Conservation (phyloP, 2,329 filamentous ascomycete genomes). For the Bipolaris victoriae region DNA sequence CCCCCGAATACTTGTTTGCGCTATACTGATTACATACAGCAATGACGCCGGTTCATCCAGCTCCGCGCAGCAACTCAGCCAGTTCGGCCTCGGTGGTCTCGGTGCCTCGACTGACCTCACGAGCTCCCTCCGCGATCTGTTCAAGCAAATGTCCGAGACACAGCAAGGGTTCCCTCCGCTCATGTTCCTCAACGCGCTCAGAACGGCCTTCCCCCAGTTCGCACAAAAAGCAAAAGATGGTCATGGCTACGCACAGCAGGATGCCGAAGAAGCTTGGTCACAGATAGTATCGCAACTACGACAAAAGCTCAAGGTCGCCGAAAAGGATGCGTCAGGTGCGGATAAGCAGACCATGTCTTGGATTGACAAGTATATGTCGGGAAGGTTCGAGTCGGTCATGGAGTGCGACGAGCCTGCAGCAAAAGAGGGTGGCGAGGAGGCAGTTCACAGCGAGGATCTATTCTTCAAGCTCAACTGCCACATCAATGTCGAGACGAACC, state of each 20-base stretch:
- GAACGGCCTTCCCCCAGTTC: slow-evolving; percentile 86
- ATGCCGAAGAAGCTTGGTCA: slow-evolving; percentile 98
- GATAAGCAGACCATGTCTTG: slow-evolving; percentile 66
- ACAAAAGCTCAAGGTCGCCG: slow-evolving; percentile 74
- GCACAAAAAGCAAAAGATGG: slow-evolving; percentile 84
- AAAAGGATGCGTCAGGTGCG: slow-evolving; percentile 49
- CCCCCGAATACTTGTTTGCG: neutral
- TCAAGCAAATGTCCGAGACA: slow-evolving; percentile 87
- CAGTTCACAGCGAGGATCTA: slow-evolving; percentile 69
- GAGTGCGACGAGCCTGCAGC: slow-evolving; percentile 84
- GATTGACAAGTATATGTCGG: slow-evolving; percentile 88
- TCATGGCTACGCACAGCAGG: slow-evolving; percentile 91
- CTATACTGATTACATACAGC: slow-evolving; percentile 29
- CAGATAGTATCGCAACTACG: slow-evolving; percentile 87
- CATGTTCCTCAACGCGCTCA: slow-evolving; percentile 80
- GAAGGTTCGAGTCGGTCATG: slow-evolving; percentile 77
- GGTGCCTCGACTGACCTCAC: slow-evolving; percentile 73
- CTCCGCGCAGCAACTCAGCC: slow-evolving; percentile 47
- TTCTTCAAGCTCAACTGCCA: slow-evolving; percentile 97
- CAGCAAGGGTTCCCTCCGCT: slow-evolving; percentile 85
- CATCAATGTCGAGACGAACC: slow-evolving; percentile 85
- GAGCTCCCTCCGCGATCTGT: slow-evolving; percentile 78
- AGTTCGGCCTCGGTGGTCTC: slow-evolving; percentile 64
- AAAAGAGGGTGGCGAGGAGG: slow-evolving; percentile 74
- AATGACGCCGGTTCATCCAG: slow-evolving; percentile 39